These are phyloP conservation scores for Royoungia palumana DNA, from an alignment of 768 basidiomycete species.

Conservation along the genomic window DNA sequence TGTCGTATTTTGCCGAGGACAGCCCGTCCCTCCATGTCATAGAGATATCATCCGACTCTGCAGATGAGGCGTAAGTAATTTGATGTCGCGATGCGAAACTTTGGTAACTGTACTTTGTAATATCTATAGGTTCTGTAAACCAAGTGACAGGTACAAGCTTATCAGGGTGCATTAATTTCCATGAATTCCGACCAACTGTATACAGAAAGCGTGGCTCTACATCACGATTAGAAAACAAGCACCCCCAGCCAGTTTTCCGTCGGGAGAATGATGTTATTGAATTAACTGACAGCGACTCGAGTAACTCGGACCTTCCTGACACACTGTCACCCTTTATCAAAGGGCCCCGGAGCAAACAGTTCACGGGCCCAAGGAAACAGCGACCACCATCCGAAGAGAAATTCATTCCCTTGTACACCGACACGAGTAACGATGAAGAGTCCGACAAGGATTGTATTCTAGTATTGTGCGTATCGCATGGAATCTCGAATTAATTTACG, in stretches of 20 bases:
- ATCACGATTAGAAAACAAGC: background rate
- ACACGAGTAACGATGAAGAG: conserved; percentile 31
- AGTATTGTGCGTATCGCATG: conserved; percentile 31
- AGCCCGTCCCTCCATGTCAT: conserved; percentile 38
- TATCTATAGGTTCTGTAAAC: conserved; percentile 8
- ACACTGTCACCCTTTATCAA: conserved; percentile 22
- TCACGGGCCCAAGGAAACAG: conserved; percentile 7
- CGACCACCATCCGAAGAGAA: background rate
- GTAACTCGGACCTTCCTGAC: conserved; percentile 20
- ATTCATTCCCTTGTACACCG: conserved; percentile 24
- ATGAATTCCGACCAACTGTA: background rate
- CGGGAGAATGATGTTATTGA: conserved; percentile 25
- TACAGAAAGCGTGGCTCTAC: conserved; percentile 5
- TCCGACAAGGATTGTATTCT: conserved; percentile 38
- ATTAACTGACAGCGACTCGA: conserved; percentile 29
- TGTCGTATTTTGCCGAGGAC: background rate
- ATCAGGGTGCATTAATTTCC: background rate
- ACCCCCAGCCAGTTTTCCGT: background rate
- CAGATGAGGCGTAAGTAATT: conserved; percentile 34
- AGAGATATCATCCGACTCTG: conserved; percentile 52
- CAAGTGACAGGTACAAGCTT: conserved; percentile 9
- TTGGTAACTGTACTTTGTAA: background rate
- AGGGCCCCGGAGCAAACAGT: conserved; percentile 5
- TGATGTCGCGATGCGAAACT: background rate
- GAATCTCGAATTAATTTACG: background rate